Evolutionary conservation across 2,329 filamentous ascomycete genomes (phyloP), one percentile per base, ranked within the genome.

Genomic region (Botrytis medusae): DNA sequence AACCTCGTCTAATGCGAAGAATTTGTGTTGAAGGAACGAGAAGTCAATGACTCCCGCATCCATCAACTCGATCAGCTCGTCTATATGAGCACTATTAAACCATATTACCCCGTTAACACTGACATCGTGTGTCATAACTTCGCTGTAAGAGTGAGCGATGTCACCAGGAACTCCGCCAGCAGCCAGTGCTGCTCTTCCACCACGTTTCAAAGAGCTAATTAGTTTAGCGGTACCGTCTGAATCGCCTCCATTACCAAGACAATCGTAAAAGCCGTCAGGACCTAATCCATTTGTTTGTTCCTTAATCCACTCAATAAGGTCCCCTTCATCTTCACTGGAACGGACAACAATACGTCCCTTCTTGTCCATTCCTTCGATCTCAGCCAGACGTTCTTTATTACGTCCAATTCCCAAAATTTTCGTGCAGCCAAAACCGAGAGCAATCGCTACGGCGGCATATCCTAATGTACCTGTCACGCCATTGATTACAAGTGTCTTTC

Each of bases 191-290:
- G 25, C 59, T 61, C 20, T 61, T 25, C 59, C 59, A 37, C 59
- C 59, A 37, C 59, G 59, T 16, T 40, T 40, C 20, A 61, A 7
- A 22, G 59, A 40, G 34, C 59, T 61, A 5, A 61, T 61, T 4
- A 61, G 5, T 61, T 40, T 61, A 0, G 32, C 2, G 22, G 59
- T 61, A 8, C 34, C 34, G 3, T 40, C 12, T 37, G 34, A 12
- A 40, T 61, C 22, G 9, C 59, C 59, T 18, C 59, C 59, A n/a
- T 61, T 61, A 40, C 59, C 59, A n/a, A 61, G 59, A 61, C 59
- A 61, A 61, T 61, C 59, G 34, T 61, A 61, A 61, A 61, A 34
- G n/a, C 34, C 59, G 40, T 61, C 59, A 6, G 59, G 22, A 16
- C 59, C 59, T 25, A 9, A n/a, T 40, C 59, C 59, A 37, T 40